phyloP scores from a whole-genome alignment of 2,329 filamentous ascomycete species.

The Cladorrhinum sp. region DNA sequence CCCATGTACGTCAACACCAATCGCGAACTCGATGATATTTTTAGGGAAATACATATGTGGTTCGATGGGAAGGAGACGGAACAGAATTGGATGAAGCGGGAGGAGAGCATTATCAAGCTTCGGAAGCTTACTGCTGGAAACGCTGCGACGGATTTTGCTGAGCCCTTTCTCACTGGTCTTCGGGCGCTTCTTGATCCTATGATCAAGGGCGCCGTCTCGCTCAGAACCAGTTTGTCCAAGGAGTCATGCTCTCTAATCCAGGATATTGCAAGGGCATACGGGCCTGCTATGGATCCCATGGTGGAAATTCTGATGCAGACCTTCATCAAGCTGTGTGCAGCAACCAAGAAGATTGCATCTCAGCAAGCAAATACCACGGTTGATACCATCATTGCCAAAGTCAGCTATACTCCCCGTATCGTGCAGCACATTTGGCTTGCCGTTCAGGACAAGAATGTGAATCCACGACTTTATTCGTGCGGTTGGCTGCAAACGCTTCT shows the following conservation, averaged over 20 bases:
- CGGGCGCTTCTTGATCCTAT: slow-evolving; percentile 81
- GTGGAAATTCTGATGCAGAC: slow-evolving; percentile 86
- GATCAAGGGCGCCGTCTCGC: slow-evolving; percentile 76
- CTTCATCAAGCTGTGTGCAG: slow-evolving; percentile 83
- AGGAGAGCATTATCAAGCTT: slow-evolving; percentile 74
- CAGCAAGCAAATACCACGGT: slow-evolving; percentile 79
- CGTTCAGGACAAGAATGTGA: slow-evolving; percentile 89
- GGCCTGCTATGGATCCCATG: slow-evolving; percentile 79
- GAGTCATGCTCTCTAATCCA: slow-evolving; percentile 82
- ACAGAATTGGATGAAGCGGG: slow-evolving; percentile 84
- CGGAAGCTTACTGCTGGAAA: slow-evolving; percentile 81
- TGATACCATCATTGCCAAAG: slow-evolving; percentile 74
- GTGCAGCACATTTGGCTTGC: slow-evolving; percentile 83
- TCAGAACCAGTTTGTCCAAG: slow-evolving; percentile 86
- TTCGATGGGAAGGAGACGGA: slow-evolving; percentile 91
- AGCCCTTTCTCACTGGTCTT: slow-evolving; percentile 66
- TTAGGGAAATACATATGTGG: slow-evolving; percentile 73
- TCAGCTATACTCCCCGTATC: slow-evolving; percentile 74
- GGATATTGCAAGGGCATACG: slow-evolving; percentile 74
- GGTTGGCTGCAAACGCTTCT: slow-evolving; percentile 84
- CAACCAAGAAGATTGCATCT: slow-evolving; percentile 89
- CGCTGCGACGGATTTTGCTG: slow-evolving; percentile 70
- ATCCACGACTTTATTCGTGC: slow-evolving; percentile 73
- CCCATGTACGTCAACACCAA: slow-evolving; percentile 80
- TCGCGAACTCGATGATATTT: slow-evolving; percentile 82